Base-by-base conservation (phyloP, 352 stramenopile genomes). In the Paralagenidium karlingii region DNA sequence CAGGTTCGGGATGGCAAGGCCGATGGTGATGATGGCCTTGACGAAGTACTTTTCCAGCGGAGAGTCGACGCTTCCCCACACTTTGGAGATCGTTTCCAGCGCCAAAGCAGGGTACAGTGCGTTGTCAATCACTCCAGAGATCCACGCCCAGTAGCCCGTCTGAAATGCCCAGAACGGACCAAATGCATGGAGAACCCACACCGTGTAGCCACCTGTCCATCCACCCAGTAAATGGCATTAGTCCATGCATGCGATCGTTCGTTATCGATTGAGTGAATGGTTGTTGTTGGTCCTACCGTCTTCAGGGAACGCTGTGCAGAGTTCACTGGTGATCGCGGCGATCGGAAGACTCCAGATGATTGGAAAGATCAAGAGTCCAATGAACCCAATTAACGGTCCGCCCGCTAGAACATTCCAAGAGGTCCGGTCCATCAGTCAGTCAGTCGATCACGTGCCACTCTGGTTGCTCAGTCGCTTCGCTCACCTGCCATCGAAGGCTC, bases 121-220 rank as follows among this genome's bases (percentile, higher is more conserved):
- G 56, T 96, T 96, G 60, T 97, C 88, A 24, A 86, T 87, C 13
- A 89, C 83, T 24, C 86, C 86, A 3, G 66, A 80, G 22, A 96
- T 60, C 86, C 87, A 96, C 20, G 58, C 68, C 51, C 71, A 70
- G 47, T 81, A 83, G 10, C 73, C 76, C 33, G 80, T 77, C 53
- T 87, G 70, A 47, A 84, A 90, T 13, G 60, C 75, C 75, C 73
- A 88, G 51, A 87, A 92, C 1, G 75, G 61, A 3, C 87, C 87
- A 66, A 95, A 95, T 0, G 87, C 83, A 44, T 88, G 65, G 37
- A 93, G 60, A 7, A 96, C 80, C 90, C 90, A 97, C 6, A 87
- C 68, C 8, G 93, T 84, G 55, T 82, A 94, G 34, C 67, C 83
- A 41, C 57, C 63, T 36, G 62, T 51, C 48, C 13, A 37, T 6